phyloP scores from a whole-genome alignment of 2,329 filamentous ascomycete species.

The Zasmidium citrigriseum region DNA sequence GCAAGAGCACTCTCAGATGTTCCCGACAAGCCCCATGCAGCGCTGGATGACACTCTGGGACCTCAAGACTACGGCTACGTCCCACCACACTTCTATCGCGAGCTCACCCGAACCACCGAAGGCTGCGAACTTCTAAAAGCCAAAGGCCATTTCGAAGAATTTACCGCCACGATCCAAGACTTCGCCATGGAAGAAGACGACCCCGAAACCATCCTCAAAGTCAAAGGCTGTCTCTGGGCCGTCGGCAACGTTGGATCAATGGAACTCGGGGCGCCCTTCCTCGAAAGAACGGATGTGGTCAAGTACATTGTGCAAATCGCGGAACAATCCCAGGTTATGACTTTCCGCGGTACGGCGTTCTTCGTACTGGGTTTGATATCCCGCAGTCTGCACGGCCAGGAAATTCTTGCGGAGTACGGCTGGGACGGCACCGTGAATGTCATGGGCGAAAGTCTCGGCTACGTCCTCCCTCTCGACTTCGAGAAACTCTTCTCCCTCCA shows the following conservation, averaged over 20 bases:
- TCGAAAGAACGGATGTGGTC: slow-evolving; percentile 88
- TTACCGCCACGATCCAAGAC: slow-evolving; percentile 83
- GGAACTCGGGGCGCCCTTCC: slow-evolving; percentile 92
- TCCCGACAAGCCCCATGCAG: slow-evolving; percentile 53
- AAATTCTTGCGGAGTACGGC: slow-evolving; percentile 83
- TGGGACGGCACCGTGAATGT: slow-evolving; percentile 91
- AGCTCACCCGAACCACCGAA: slow-evolving; percentile 88
- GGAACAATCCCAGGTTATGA: slow-evolving; percentile 84
- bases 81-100: slow-evolving; percentile 96
- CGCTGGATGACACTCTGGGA: slow-evolving; percentile 48
- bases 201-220: slow-evolving; percentile 80
- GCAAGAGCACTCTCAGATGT: slow-evolving; percentile 74
- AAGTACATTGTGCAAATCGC: slow-evolving; percentile 85
- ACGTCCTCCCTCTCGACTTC: slow-evolving; percentile 81
- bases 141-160: slow-evolving; percentile 96
- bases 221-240: slow-evolving; percentile 96
- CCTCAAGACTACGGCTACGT: slow-evolving; percentile 60
- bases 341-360: slow-evolving; percentile 90
- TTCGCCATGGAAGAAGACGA: slow-evolving; percentile 85
- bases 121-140: slow-evolving; percentile 86
- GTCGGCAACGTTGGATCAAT: slow-evolving; percentile 98
- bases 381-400: slow-evolving; percentile 84
- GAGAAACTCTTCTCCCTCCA: slow-evolving; percentile 72
- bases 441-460: slow-evolving; percentile 79
- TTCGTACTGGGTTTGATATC: slow-evolving; percentile 94